Base-by-base conservation (phyloP, 192 early-diverging fungal species). In the Entomortierella beljakovae region DNA sequence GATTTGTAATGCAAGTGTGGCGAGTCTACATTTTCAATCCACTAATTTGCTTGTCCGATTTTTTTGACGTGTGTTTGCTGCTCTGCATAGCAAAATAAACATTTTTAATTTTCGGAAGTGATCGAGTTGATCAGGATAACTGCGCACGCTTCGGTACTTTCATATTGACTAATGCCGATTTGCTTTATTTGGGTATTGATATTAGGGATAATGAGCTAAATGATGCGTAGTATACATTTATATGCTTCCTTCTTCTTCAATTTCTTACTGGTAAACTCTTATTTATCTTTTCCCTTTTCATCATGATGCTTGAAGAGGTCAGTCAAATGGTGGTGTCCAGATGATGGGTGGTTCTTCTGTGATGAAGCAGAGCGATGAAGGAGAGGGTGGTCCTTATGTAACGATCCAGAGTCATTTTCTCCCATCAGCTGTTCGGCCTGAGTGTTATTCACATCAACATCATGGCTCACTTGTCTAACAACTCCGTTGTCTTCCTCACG, bases 401-500 rank as follows among this genome's bases (percentile, higher is more conserved):
- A 50, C 18, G 58, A 48, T 23, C 33, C 56, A 46, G 2, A 22
- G 22, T 4, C 40, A 56, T 23, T 66, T 50, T 18, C 29, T 59
- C 33, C 49, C 43, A 10, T 49, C 34, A 42, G 58, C 56, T 7
- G 57, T 29, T 33, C 32, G 23, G 11, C 57, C 50, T 22, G 16
- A 33, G 16, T 65, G 61, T 23, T 37, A 33, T 31, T 57, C 11
- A 46, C 67, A 0, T 42, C 48, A 20, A 79, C 54, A n/a, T 79
- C 75, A 22, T 38, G 75, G 53, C 67, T 79, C 35, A 70, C 62
- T 18, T 29, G 53, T 57, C 75, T 56, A 6, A 79, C 56, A 6
- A 79, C 1, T 0, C 75, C 75, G 29, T 70, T 57, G 37, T 79
- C 75, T 11, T 70, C 67, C 42, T 79, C 75, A 22, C 62, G 61